phyloP scores from a whole-genome alignment of 306 rosid genomes.

The Morella rubra region DNA sequence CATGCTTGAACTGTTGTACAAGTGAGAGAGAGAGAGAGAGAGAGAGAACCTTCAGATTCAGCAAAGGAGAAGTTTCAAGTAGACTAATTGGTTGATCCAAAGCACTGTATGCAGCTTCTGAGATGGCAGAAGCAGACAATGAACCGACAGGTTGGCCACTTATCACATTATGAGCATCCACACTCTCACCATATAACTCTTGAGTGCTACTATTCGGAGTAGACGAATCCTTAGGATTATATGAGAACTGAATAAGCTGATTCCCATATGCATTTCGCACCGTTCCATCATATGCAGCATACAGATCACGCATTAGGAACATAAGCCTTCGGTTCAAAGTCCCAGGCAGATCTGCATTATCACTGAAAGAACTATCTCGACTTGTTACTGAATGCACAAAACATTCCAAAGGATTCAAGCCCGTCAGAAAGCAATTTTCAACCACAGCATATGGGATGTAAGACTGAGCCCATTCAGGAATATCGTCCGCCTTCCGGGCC shows the following conservation, averaged over 20 bases:
- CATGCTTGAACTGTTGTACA: background rate
- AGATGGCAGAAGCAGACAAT: constrained; percentile 87
- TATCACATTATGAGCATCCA: constrained; percentile 22
- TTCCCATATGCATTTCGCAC: constrained; percentile 85
- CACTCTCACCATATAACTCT: constrained; percentile 18
- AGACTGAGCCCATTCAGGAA: constrained; percentile 41
- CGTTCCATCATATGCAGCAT: constrained; percentile 81
- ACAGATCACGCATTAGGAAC: constrained; percentile 87
- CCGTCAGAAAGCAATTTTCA: constrained; percentile 72
- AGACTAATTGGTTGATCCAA: constrained; percentile 92
- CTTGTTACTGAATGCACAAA: constrained; percentile 91
- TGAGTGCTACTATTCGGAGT: constrained; percentile 12
- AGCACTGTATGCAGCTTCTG: constrained; percentile 98
- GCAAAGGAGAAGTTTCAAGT: constrained; percentile 86
- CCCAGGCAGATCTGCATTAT: constrained; percentile 96
- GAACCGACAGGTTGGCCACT: constrained; percentile 89
- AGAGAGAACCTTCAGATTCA: constrained; percentile 66
- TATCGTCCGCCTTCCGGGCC: constrained; percentile 36
- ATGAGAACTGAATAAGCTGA: constrained; percentile 71
- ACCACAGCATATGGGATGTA: constrained; percentile 85
- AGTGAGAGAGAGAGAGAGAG: constrained; percentile 15
- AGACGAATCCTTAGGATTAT: constrained; percentile 36
- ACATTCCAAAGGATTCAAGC: constrained; percentile 89
- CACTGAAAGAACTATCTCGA: constrained; percentile 88
- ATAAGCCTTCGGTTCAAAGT: constrained; percentile 76